Conservation (phyloP, 2,329 filamentous ascomycete species). For the Penicillium nordicum region DNA sequence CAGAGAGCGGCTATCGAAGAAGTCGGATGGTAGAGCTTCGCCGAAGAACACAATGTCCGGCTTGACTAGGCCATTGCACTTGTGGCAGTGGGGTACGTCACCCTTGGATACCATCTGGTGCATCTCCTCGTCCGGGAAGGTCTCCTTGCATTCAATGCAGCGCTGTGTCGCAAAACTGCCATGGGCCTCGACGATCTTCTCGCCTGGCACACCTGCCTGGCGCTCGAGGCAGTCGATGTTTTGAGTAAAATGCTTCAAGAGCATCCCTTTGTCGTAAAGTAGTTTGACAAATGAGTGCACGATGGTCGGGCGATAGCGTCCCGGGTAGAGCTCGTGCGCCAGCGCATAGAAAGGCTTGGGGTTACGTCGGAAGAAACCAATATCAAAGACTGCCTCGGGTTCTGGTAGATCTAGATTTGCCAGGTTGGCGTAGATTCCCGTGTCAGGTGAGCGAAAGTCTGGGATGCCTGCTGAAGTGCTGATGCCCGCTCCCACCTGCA, state of each 20-base stretch:
- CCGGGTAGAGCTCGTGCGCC: slow-evolving; percentile 87
- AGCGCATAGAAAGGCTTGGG: slow-evolving; percentile 89
- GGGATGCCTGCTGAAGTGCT: slow-evolving; percentile 61
- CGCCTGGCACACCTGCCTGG: slow-evolving; percentile 73
- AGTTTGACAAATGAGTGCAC: slow-evolving; percentile 86
- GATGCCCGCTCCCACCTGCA: slow-evolving; percentile 78
- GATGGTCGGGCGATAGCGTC: slow-evolving; percentile 81
- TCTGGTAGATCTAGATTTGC: slow-evolving; percentile 80
- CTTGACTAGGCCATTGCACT: slow-evolving; percentile 78
- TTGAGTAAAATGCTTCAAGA: slow-evolving; percentile 89
- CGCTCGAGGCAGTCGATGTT: slow-evolving; percentile 97
- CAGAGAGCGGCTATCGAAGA: slow-evolving; percentile 58
- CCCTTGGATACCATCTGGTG: slow-evolving; percentile 62
- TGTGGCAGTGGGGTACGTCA: slow-evolving; percentile 66
- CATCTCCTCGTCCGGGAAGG: slow-evolving; percentile 74
- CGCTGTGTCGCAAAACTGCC: slow-evolving; percentile 89
- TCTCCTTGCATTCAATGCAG: slow-evolving; percentile 79
- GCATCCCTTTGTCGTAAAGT: slow-evolving; percentile 71
- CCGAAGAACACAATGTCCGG: slow-evolving; percentile 96
- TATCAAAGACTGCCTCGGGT: slow-evolving; percentile 91
- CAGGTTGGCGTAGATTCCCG: slow-evolving; percentile 90
- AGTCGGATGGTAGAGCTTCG: slow-evolving; percentile 64
- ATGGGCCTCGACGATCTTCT: slow-evolving; percentile 87
- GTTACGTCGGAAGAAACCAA: slow-evolving; percentile 78
- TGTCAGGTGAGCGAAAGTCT: slow-evolving; percentile 90